phyloP scores from a whole-genome alignment of 495 filamentous ascomycete species.

The Trichoderma parareesei region DNA sequence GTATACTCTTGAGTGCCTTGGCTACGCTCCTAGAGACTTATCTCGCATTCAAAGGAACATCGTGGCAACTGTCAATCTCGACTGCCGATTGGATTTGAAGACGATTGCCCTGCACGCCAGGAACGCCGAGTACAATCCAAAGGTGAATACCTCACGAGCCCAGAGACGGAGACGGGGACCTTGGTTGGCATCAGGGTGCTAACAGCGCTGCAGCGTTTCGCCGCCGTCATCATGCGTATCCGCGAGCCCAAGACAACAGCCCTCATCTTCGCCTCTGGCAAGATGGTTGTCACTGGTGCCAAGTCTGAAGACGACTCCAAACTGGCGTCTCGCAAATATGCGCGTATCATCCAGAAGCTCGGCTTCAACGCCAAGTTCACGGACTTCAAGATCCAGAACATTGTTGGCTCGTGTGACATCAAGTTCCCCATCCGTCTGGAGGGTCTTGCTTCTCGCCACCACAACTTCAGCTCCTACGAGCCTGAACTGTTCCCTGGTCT shows the following conservation, averaged over 20 bases:
- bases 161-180: constrained; percentile 26
- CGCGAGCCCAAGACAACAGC: constrained; percentile 98
- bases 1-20: constrained; percentile 44
- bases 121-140: constrained; percentile 97
- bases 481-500: constrained; percentile 97
- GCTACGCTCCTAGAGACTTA: constrained; percentile 46
- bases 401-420: constrained; percentile 97
- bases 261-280: constrained; percentile 94
- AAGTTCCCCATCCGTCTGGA: constrained; percentile 98
- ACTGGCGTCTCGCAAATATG: constrained; percentile 94
- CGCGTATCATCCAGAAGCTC: constrained; percentile 98
- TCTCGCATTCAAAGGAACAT: constrained; percentile 83
- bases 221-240: constrained; percentile 99
- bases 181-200: constrained; percentile 31
- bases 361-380: constrained; percentile 99
- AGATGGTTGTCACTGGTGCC: constrained; percentile 99
- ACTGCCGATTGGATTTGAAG: constrained; percentile 96
- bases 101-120: constrained; percentile 97
- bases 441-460: constrained; percentile 89
- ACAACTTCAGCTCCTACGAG: constrained; percentile 99
- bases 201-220: constrained; percentile 77
- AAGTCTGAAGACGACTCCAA: constrained; percentile 98
- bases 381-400: constrained; percentile 99
- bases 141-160: constrained; percentile 51
- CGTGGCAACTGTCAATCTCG: constrained; percentile 97